A percentile compares a stretch with the other conserved stretches of the same genome.
Evolutionary conservation across 495 filamentous ascomycete species (phyloP).

Genomic region (Xylaria longipes): DNA sequence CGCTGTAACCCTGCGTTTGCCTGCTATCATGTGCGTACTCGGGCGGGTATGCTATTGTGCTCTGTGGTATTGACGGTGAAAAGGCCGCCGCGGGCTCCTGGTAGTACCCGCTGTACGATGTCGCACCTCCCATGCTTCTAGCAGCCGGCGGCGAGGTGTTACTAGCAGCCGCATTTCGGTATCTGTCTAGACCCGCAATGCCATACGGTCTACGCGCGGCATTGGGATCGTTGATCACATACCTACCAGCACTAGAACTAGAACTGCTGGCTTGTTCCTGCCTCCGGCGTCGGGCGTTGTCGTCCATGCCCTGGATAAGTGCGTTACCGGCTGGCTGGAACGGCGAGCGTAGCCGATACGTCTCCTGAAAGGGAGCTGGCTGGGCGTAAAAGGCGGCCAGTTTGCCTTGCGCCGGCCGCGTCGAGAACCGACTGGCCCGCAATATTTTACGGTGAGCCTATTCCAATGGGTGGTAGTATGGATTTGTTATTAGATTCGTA

Average conservation of each 20-base stretch:
- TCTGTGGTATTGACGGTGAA: constrained; percentile 55
- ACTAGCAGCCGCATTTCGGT: constrained; percentile 49
- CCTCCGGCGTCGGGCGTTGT: constrained; percentile 69
- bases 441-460: constrained; percentile 15
- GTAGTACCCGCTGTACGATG: constrained; percentile 63
- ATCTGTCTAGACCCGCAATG: constrained; percentile 48
- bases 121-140: constrained; percentile 52
- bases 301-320: constrained; percentile 70
- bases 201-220: constrained; percentile 51
- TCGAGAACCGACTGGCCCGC: constrained; percentile 35
- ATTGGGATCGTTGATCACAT: constrained; percentile 50
- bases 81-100: constrained; percentile 59
- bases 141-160: constrained; percentile 50
- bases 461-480: constrained; percentile 22
- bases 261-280: constrained; percentile 65
- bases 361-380: constrained; percentile 64
- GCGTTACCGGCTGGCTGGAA: constrained; percentile 51
- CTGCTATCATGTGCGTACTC: constrained; percentile 61
- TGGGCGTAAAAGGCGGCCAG: constrained; percentile 65
- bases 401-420: constrained; percentile 50
- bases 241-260: constrained; percentile 52
- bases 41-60: constrained; percentile 59
- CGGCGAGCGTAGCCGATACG: constrained; percentile 56
- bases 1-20: constrained; percentile 52
- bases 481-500: constrained; percentile 8